Base-by-base conservation (phyloP, 2,329 filamentous ascomycete species). In the Aspergillus neoniger region DNA sequence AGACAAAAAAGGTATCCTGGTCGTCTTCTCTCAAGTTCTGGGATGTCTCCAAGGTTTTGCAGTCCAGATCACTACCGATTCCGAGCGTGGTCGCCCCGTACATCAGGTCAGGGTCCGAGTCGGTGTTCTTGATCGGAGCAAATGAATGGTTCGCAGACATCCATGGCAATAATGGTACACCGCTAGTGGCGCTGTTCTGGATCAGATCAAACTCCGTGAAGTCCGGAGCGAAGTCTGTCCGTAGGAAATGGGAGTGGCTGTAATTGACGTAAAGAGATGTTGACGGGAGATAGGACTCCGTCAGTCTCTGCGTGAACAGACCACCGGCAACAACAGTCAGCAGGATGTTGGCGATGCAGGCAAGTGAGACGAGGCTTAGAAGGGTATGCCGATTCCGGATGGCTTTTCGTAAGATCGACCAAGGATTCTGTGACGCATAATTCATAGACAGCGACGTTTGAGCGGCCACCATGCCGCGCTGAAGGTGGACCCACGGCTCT, bases 151-250 rank as follows among this genome's bases (percentile, higher is more conserved):
- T 71, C 8, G 72, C 59, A 23, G 69, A 69, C 1, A 72, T 74
- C 73, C 73, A 75, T 0, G 73, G 59, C 5, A 74, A 60, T 57
- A 73, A 64, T 4, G 72, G 69, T 2, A 73, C 64, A 0, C 72
- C 72, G 28, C 72, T 74, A 15, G 68, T 73, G 39, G 74, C 73
- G 43, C 73, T 74, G 7, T 70, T 73, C 49, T 75, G 72, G 10
- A 75, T 74, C 36, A 75, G 55, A 39, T 74, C 72, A 58, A 74
- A 74, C 49, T 74, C 72, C 2, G 72, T 74, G 25, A 75, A 74
- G 36, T 74, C 69, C 2, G 67, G 70, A 0, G 73, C 69, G 58
- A 74, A 74, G 32, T 74, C 71, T 4, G 65, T 71, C n/a, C 62
- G 65, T 57, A 59, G 65, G 9, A 75, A 73, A 1, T 61, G 56